These are phyloP conservation scores for Toxoplasma gondii DNA, from an alignment of 169 alveolate genomes.

Conservation along the genomic window DNA sequence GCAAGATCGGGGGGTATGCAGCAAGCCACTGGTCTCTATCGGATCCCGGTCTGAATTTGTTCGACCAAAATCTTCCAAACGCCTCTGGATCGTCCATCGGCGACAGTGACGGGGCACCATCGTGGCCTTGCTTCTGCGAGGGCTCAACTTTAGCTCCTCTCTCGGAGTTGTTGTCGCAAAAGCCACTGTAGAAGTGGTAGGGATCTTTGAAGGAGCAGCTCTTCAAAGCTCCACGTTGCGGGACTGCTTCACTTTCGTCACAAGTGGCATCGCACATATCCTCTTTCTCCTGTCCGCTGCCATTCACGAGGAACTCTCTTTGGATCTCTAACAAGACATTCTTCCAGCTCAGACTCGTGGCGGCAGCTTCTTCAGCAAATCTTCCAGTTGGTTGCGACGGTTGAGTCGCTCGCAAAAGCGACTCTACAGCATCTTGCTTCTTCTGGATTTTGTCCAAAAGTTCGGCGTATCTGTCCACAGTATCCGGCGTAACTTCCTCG, in stretches of 20 bases:
- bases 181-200: not conserved
- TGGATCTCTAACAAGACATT: not conserved
- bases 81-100: conserved; percentile 17
- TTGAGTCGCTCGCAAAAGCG: not conserved
- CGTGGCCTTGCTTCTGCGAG: not conserved
- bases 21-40: conserved; percentile 7
- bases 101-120: not conserved
- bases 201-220: conserved; percentile 1
- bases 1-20: conserved; percentile 25
- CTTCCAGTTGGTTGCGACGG: not conserved
- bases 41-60: not conserved
- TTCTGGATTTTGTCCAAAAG: not conserved
- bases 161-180: not conserved
- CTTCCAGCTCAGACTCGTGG: not conserved
- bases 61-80: conserved; percentile 37
- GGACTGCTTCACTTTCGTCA: not conserved
- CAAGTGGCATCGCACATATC: conserved; percentile 7
- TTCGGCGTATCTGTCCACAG: not conserved
- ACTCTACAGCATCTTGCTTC: conserved; percentile 4
- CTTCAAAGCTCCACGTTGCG: not conserved
- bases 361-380: not conserved
- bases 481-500: not conserved
- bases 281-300: not conserved
- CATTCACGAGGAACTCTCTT: not conserved
- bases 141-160: not conserved